Evolutionary conservation across 73 alveolate species (phyloP).

Genomic region (Paraurostyla sp.): DNA sequence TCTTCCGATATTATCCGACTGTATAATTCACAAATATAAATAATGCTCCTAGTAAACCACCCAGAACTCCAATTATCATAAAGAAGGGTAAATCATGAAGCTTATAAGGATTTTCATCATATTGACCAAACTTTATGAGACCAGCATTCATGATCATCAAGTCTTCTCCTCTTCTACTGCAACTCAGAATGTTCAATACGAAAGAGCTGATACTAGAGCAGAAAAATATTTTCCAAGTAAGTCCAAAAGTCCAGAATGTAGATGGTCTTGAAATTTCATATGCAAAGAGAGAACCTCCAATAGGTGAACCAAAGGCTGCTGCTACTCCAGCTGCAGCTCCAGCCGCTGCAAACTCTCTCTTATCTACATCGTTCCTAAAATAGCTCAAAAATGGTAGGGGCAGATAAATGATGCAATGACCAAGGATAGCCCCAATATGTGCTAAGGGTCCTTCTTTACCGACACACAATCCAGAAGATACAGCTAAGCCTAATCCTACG

Average conservation of each 20-base stretch:
- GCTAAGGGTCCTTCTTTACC: slow-evolving; percentile 81
- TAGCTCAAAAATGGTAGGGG: slow-evolving; percentile 42
- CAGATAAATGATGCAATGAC: slow-evolving; percentile 41
- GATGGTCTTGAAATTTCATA: slow-evolving; percentile 69
- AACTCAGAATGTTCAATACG: slow-evolving; percentile 47
- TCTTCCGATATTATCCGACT: slow-evolving; percentile 50
- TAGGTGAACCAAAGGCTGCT: slow-evolving; percentile 78
- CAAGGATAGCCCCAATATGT: slow-evolving; percentile 77
- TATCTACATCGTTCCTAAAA: slow-evolving; percentile 63
- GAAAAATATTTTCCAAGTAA: slow-evolving; percentile 71
- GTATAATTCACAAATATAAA: slow-evolving; percentile 45
- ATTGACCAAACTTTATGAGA: slow-evolving; percentile 66
- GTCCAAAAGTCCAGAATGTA: slow-evolving; percentile 66
- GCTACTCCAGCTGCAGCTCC: slow-evolving; percentile 78
- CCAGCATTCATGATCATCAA: slow-evolving; percentile 59
- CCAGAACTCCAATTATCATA: slow-evolving; percentile 52
- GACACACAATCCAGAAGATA: slow-evolving; percentile 55
- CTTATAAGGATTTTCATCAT: slow-evolving; percentile 44
- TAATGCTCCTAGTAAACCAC: slow-evolving; percentile 68
- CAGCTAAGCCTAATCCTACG: slow-evolving; percentile 66
- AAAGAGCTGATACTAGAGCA: slow-evolving; percentile 56
- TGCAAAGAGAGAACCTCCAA: slow-evolving; percentile 74
- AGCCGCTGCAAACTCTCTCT: slow-evolving; percentile 77
- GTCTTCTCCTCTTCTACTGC: slow-evolving; percentile 23
- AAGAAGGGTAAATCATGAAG: slow-evolving; percentile 53